Percentiles rank a stretch among this genome's conserved stretches.
phyloP scores from a whole-genome alignment of 1,139 yeast species.

The Scheffersomyces parashehatae region DNA sequence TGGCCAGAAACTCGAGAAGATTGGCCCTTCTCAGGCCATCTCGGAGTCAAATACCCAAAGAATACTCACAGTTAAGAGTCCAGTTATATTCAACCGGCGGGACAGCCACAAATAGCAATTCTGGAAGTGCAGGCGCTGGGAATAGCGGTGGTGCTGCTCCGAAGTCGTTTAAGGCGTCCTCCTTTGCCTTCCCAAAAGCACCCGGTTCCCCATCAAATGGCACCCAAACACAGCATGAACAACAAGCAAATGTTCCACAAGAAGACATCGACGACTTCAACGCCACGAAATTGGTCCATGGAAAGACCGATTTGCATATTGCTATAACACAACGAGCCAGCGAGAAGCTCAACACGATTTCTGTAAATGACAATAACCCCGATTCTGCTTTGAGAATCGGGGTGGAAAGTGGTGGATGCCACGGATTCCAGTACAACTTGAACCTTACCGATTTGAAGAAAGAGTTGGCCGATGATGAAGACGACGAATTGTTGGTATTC shows the following conservation, averaged over 20 bases:
- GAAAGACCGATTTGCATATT: conserved; percentile 35
- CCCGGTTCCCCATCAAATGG: neutral
- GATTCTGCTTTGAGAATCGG: conserved; percentile 66
- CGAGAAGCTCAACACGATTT: conserved; percentile 56
- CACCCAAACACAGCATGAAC: conserved; percentile 1
- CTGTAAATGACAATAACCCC: conserved; percentile 57
- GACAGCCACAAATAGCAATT: no score
- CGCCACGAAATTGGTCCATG: conserved; percentile 32
- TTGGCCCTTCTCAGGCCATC: no score
- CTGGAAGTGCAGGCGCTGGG: no score
- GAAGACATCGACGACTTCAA: conserved; percentile 31
- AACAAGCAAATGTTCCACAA: conserved; percentile 15
- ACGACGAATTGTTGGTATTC: conserved; percentile 53
- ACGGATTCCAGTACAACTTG: conserved; percentile 90
- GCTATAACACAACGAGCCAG: conserved; percentile 46
- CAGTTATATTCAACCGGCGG: no score
- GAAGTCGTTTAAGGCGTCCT: conserved; percentile 25
- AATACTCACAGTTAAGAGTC: no score
- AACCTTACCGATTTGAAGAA: conserved; percentile 54
- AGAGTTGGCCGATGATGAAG: conserved; percentile 41
- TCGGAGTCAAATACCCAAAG: no score
- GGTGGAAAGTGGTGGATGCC: conserved; percentile 99
- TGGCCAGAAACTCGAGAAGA: no score
- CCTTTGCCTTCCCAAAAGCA: conserved; percentile 21
- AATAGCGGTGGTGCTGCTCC: conserved; percentile 3